Base-by-base conservation (phyloP, 352 stramenopile species). In the Phytophthora cactorum region DNA sequence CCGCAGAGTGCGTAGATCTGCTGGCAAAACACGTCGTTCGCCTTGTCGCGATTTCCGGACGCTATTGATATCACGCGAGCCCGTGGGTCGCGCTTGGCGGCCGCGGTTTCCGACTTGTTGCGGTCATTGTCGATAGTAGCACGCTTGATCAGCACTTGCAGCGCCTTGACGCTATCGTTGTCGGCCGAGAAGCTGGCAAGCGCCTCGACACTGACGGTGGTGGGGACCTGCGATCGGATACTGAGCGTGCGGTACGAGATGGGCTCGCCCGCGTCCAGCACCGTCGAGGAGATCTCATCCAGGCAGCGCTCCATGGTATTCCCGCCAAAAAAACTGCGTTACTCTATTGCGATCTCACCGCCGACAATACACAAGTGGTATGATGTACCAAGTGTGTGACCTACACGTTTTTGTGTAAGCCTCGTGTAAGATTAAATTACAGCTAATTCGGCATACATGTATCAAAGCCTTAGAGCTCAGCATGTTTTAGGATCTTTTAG, bases 1-100 rank as follows among this genome's bases (percentile, higher is more conserved):
- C 70, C 70, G 59, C 78, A 90, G 22, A 92, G 72, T 15, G 81
- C 80, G 56, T 92, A 92, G 10, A 90, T 75, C 52, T 86, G 71
- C 17, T 72, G 51, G 5, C 67, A 81, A 44, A 79, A n/a, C 36
- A 74, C 53, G 31, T 68, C 56, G 0, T 71, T 56, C 2, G 36
- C 22, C 7, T 59, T 43, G 9, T 31, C 38, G n/a, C 41, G 34
- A 5, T 12, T 45, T 15, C 28, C 43, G 25, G 65, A n/a, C 5
- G 51, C 31, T 8, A 90, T 53, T 14, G 72, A 78, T 49, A 92
- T 66, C 6, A 84, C 67, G 25, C 84, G 79, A 4, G 78, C 72
- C 9, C 84, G 77, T 15, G 84, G 80, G 49, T 92, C 84, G 5
- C 52, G 43, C 32, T 59, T 65, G 17, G 63, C 57, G n/a, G 12